Base-by-base conservation (phyloP, 129 eudicot genomes). In the Artemisia annua region DNA sequence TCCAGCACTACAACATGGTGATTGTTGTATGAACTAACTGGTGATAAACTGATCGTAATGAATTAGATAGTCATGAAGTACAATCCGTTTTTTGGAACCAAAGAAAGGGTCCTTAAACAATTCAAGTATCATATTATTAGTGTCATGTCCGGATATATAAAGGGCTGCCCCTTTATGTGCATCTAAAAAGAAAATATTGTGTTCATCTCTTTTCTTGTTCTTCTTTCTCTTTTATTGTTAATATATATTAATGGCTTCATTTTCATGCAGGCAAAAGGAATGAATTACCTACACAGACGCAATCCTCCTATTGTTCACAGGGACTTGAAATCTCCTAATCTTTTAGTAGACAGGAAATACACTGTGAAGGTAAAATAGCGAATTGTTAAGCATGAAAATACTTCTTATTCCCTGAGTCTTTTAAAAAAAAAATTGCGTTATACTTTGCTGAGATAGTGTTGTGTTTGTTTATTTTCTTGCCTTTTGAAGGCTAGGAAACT, bases 261-360 rank as follows among this genome's bases (percentile, higher is more conserved):
- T 66, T 60, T 62, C 67, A 14, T 76, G 9, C 78, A 90, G 97
- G 97, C 95, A 67, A 88, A 87, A 82, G 97, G 97, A 67, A 91
- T 91, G 97, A 91, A 91, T 78, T 87, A 91, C 82, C 95, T 91
- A 59, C 97, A 91, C 72, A 81, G 87, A 73, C 91, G 84, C 48
- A 91, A 81, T 68, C 97, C 97, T 70, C 97, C 97, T 51, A 79
- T 91, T 71, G 97, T 91, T 78, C 97, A 91, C 67, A 85, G 97
- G 65, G 97, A 91, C 78, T 66, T 91, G 66, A 91, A 91, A 71
- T 91, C 97, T 78, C 97, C 95, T 44, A 91, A 91, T 72, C 91
- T 91, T 18, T 80, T 91, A 73, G 97, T 91, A 35, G 97, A 91
- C 78, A 84, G 82, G 48, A 91, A 87, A 74, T 91, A 83, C 69